These are phyloP conservation scores for Potentilla sterilis DNA, from an alignment of 306 rosid species.

Conservation along the genomic window DNA sequence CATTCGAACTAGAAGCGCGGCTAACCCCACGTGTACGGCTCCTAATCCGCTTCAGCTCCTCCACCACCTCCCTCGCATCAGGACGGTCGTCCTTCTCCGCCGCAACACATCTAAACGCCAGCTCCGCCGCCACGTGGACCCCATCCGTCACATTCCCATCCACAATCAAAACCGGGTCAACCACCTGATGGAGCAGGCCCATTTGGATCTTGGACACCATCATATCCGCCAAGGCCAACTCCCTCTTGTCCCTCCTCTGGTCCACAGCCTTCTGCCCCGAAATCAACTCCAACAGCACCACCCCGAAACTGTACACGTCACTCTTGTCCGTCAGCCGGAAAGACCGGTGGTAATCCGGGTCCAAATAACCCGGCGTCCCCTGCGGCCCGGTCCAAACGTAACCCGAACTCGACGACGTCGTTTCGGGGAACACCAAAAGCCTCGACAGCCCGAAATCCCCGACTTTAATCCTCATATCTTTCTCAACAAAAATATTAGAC, in stretches of 20 bases:
- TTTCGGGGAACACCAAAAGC: constrained; percentile 56
- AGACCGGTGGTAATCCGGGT: constrained; percentile 90
- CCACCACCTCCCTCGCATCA: constrained; percentile 73
- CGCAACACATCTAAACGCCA: constrained; percentile 92
- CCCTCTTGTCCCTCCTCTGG: constrained; percentile 66
- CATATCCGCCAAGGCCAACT: constrained; percentile 77
- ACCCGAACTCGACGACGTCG: constrained; percentile 45
- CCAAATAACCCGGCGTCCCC: constrained; percentile 94
- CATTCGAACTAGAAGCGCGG: constrained; percentile 26
- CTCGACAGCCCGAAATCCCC: constrained; percentile 97
- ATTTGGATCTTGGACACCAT: constrained; percentile 81
- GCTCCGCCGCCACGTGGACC: constrained; percentile 65
- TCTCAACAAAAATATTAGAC: constrained; percentile 74
- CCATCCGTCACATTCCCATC: constrained; percentile 39
- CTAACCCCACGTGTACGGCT: constrained; percentile 35
- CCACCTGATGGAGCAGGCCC: constrained; percentile 71
- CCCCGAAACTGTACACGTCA: constrained; percentile 95
- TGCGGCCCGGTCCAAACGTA: constrained; percentile 96
- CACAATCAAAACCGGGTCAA: constrained; percentile 55
- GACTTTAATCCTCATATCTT: constrained; percentile 81
- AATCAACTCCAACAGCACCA: constrained; percentile 70
- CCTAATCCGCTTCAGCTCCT: constrained; percentile 60
- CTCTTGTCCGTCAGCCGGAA: constrained; percentile 92
- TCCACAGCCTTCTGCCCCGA: constrained; percentile 82
- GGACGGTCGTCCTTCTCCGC: constrained; percentile 94